Conservation (phyloP, 2,329 filamentous ascomycete species). For the Dryadomyces quercus-mongolicae region DNA sequence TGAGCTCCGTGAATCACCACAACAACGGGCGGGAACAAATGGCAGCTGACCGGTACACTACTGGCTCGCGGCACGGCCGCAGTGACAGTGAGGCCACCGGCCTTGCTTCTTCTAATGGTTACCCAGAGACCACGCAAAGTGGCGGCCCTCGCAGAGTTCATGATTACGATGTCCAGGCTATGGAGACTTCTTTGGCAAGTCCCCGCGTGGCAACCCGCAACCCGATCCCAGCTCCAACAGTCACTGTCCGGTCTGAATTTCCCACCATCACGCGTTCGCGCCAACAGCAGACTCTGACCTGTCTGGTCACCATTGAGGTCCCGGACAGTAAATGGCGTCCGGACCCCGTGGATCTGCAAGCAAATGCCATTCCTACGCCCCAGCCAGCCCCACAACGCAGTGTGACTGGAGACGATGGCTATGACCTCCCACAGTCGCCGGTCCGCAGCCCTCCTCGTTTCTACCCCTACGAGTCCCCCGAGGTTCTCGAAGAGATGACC, state of each 20-base stretch:
- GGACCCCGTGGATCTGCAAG: conserved; percentile 66
- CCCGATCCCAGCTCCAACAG: conserved; percentile 77
- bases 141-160: conserved; percentile 59
- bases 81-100: conserved; percentile 72
- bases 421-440: conserved; percentile 48
- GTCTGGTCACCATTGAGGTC: conserved; percentile 86
- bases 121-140: conserved; percentile 62
- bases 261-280: conserved; percentile 85
- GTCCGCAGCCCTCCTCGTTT: conserved; percentile 44
- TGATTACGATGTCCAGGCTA: conserved; percentile 91
- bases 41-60: conserved; percentile 30
- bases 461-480: conserved; percentile 61
- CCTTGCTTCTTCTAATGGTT: conserved; percentile 64
- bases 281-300: conserved; percentile 90
- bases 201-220: conserved; percentile 64
- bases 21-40: conserved; percentile 26
- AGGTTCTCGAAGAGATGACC: conserved; percentile 72
- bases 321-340: conserved; percentile 85
- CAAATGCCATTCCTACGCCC: conserved; percentile 26
- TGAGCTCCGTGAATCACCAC: conserved; percentile 18
- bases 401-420: conserved; percentile 38
- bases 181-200: conserved; percentile 75
- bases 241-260: conserved; percentile 95
- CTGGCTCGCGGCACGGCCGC: conserved; percentile 47
- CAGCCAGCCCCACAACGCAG: conserved; percentile 21